Conservation (phyloP, 116 monocot genomes). For the Posidonia oceanica region DNA sequence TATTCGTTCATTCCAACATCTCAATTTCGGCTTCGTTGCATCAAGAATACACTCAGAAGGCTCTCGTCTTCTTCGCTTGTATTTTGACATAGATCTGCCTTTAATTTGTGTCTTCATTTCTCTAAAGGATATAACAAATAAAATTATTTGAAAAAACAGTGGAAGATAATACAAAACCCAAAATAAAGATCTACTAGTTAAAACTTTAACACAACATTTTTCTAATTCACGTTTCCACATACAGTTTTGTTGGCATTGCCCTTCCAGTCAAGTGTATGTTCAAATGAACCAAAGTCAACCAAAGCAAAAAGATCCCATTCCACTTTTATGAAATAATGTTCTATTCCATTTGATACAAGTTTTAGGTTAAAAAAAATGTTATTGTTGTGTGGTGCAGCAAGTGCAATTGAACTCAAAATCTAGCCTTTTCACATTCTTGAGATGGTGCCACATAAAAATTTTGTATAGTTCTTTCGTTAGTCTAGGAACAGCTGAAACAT, state of each 20-base stretch:
- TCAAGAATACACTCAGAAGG: conserved; percentile 34
- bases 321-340: neutral
- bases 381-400: too few species aligned
- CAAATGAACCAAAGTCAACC: neutral
- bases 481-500: too few species aligned
- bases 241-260: neutral
- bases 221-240: neutral
- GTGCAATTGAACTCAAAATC: too few species aligned
- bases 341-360: too few species aligned
- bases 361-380: neutral
- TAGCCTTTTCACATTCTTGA: too few species aligned
- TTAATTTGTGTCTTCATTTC: conserved; percentile 41
- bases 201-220: too few species aligned
- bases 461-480: too few species aligned
- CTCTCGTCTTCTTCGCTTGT: conserved; percentile 45
- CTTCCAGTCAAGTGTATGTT: neutral
- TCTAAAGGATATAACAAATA: conserved; percentile 13
- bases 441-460: too few species aligned
- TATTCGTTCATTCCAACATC: conserved; percentile 20
- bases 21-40: conserved; percentile 28
- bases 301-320: neutral
- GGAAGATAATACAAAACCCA: neutral
- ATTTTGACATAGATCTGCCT: conserved; percentile 21
- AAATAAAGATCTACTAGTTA: neutral
- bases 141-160: neutral